A percentile compares a stretch with the other conserved stretches of the same genome.
Conservation (phyloP, 495 filamentous ascomycete species). For the Cryomyces minteri region DNA sequence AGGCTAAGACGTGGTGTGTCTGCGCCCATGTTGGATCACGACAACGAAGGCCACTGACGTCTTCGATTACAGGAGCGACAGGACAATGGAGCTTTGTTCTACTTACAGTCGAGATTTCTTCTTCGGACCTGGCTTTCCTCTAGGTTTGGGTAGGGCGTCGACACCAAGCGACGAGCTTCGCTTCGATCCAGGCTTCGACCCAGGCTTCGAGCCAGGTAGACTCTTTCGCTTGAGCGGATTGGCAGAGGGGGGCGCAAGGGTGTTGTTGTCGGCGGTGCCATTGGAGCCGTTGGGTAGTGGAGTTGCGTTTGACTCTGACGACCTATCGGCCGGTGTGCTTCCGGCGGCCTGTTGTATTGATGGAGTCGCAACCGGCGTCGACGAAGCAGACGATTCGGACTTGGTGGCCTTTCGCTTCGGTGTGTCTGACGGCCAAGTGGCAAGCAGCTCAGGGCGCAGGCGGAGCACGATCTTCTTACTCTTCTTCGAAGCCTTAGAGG, state of each 20-base stretch:
- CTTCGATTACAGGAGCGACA: neutral
- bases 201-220: slow-evolving; percentile 12
- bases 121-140: slow-evolving; percentile 85
- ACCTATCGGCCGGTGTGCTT: no score
- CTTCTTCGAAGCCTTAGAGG: slow-evolving; percentile 6
- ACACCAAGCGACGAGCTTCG: slow-evolving; percentile 30
- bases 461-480: slow-evolving; percentile 4
- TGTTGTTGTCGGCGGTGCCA: no score
- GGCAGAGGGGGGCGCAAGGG: no score
- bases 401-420: neutral
- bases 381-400: no score
- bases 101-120: slow-evolving; percentile 89
- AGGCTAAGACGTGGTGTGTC: no score
- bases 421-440: slow-evolving; percentile 6
- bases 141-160: slow-evolving; percentile 40
- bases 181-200: slow-evolving; percentile 38
- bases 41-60: neutral
- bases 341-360: no score
- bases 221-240: no score
- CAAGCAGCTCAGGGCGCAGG: slow-evolving; percentile 3
- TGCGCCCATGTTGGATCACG: neutral
- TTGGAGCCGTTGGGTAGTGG: no score
- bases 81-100: neutral
- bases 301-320: no score
- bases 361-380: no score